Conservation (phyloP, 352 stramenopile genomes). For the Thalassiosira livingstoniorum region DNA sequence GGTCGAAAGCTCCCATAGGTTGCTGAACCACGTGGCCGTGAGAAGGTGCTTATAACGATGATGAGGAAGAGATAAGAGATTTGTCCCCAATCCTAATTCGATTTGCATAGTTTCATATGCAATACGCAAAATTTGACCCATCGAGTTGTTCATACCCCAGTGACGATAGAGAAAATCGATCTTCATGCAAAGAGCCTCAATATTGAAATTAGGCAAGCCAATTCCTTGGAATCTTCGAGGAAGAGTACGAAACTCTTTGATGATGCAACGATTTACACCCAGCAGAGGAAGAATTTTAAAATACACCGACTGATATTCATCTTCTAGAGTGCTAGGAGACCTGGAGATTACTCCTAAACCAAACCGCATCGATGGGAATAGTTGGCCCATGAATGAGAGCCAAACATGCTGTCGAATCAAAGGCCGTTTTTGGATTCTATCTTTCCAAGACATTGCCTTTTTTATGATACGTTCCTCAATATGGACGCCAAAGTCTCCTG, state of each 20-base stretch:
- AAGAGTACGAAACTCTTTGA: neutral
- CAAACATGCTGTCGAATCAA: neutral
- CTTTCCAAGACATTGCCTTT: slow-evolving; percentile 4
- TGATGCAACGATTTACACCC: slow-evolving; percentile 5
- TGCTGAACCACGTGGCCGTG: slow-evolving; percentile 30
- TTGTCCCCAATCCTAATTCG: slow-evolving; percentile 16
- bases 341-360: neutral
- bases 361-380: neutral
- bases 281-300: neutral
- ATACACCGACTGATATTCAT: neutral
- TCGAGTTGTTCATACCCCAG: neutral
- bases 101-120: slow-evolving; percentile 2
- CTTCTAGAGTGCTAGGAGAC: neutral
- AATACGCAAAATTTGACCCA: neutral
- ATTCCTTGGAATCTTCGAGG: neutral
- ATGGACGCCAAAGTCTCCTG: neutral
- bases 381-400: neutral
- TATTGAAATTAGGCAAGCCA: neutral
- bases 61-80: neutral
- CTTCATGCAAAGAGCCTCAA: neutral
- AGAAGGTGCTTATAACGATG: neutral
- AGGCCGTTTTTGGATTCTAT: neutral
- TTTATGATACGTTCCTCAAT: slow-evolving; percentile 5
- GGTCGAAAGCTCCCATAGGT: slow-evolving; percentile 5
- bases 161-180: neutral